Evolutionary conservation across 805 yeast species (phyloP).

Genomic region (Barnettozyma sucrosica): DNA sequence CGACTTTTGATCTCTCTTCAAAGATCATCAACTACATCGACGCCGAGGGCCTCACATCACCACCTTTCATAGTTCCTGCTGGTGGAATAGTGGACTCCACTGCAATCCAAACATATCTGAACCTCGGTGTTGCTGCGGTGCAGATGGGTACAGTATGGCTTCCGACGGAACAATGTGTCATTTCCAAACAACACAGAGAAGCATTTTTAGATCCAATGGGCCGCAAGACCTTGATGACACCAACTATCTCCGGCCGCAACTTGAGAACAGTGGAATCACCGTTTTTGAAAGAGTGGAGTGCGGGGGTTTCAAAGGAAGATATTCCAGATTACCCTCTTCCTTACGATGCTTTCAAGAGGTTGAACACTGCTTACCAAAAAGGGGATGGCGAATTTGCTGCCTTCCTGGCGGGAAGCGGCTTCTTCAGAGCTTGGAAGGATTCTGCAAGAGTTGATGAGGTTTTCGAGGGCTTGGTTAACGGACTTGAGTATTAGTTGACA

Average conservation of each 20-base stretch:
- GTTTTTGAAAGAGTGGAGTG: constrained; percentile 18
- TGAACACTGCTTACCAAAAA: constrained; percentile 9
- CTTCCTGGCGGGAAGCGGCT: constrained; percentile 17
- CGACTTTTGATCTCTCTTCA: constrained; percentile 29
- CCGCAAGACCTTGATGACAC: constrained; percentile 25
- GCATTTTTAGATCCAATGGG: constrained; percentile 16
- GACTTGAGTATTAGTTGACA: constrained; percentile 5
- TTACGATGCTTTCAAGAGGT: constrained; percentile 19
- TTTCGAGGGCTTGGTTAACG: constrained; percentile 8
- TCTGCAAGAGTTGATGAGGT: constrained; percentile 15
- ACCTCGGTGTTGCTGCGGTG: constrained; percentile 44
- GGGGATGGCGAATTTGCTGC: constrained; percentile 8
- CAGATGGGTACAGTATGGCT: constrained; percentile 53
- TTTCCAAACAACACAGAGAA: constrained; percentile 15
- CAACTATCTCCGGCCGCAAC: constrained; percentile 23
- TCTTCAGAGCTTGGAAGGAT: constrained; percentile 14
- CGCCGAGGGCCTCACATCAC: neutral
- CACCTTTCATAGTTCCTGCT: constrained; percentile 38
- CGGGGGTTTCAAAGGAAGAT: neutral
- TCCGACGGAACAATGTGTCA: constrained; percentile 15
- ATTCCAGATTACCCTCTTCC: constrained; percentile 26
- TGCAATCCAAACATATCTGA: constrained; percentile 28
- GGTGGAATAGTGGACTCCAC: constrained; percentile 44
- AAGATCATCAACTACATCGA: constrained; percentile 20
- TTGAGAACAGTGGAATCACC: constrained; percentile 21